phyloP scores from a whole-genome alignment of 305 asterid species.

The Stenogyne calaminthoides region DNA sequence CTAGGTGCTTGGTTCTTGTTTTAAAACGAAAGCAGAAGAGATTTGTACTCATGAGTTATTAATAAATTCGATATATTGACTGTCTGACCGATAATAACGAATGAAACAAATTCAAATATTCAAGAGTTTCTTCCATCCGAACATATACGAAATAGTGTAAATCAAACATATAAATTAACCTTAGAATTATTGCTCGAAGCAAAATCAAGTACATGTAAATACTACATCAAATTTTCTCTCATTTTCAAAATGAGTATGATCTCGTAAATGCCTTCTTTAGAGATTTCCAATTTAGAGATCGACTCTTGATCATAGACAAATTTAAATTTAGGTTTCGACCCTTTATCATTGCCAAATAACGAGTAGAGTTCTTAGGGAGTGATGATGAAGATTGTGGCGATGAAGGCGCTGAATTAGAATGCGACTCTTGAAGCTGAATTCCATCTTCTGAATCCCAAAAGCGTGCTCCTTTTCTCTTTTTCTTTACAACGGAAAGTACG shows the following conservation, averaged over 20 bases:
- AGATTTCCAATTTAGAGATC: conserved; percentile 51
- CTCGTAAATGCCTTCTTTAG: conserved; percentile 56
- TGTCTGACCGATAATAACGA: no score
- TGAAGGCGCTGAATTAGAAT: conserved; percentile 33
- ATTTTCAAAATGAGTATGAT: conserved; percentile 54
- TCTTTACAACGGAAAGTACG: conserved; percentile 44
- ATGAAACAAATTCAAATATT: no score
- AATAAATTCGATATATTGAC: no score
- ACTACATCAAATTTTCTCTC: not conserved
- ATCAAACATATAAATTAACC: no score
- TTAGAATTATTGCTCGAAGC: no score
- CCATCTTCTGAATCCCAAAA: conserved; percentile 60
- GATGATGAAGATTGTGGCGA: conserved; percentile 34
- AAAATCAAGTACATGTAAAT: not conserved
- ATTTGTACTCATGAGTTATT: no score
- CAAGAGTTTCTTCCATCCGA: no score
- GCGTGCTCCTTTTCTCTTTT: conserved; percentile 61
- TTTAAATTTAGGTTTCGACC: conserved; percentile 51
- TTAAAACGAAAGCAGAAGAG: no score
- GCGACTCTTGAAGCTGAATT: conserved; percentile 20
- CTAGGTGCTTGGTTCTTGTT: no score
- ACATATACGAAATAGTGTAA: no score
- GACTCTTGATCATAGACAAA: conserved; percentile 28
- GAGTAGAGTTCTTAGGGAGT: conserved; percentile 19
- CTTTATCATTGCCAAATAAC: conserved; percentile 46